Conservation (phyloP, 2,329 filamentous ascomycete species). For the Bipolaris victoriae region DNA sequence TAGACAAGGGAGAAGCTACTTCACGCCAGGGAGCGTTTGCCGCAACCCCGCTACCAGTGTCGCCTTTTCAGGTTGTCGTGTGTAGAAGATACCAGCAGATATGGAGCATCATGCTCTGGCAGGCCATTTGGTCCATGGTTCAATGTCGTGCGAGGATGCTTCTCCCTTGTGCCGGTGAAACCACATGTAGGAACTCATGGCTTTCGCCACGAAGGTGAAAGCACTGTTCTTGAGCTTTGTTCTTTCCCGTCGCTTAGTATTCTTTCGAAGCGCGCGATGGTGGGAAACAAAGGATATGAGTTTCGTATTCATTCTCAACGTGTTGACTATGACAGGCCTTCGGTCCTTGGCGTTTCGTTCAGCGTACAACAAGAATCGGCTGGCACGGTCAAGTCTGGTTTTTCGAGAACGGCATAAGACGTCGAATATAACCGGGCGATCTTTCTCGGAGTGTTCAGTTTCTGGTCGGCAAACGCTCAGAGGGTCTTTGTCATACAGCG, state of each 20-base stretch:
- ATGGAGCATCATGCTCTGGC: constrained; percentile 28
- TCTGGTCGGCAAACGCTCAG: constrained; percentile 15
- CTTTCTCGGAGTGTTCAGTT: constrained; percentile 5
- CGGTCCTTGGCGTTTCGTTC: constrained; percentile 17
- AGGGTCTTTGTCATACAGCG: background rate
- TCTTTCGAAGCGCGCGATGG: constrained; percentile 13
- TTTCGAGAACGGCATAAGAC: background rate
- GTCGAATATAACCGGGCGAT: background rate
- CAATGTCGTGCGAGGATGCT: constrained; percentile 29
- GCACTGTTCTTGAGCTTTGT: background rate
- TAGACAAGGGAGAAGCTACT: constrained; percentile 20
- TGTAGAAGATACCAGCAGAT: constrained; percentile 40
- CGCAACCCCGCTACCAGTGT: constrained; percentile 34
- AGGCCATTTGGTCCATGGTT: constrained; percentile 38
- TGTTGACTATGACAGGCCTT: constrained; percentile 18
- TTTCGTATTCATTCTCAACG: constrained; percentile 8
- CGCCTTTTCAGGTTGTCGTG: constrained; percentile 31
- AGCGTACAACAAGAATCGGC: constrained; percentile 6
- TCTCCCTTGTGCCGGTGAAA: constrained; percentile 17
- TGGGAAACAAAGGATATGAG: constrained; percentile 19
- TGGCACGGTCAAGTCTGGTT: background rate
- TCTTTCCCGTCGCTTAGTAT: constrained; percentile 10
- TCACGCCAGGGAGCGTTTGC: constrained; percentile 26
- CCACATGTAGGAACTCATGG: constrained; percentile 24
- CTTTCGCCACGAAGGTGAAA: constrained; percentile 10